Percentiles rank a stretch among this genome's conserved stretches.
phyloP scores from a whole-genome alignment of 164 flowering plant genomes.

The grape (Vitis vinifera) region DNA sequence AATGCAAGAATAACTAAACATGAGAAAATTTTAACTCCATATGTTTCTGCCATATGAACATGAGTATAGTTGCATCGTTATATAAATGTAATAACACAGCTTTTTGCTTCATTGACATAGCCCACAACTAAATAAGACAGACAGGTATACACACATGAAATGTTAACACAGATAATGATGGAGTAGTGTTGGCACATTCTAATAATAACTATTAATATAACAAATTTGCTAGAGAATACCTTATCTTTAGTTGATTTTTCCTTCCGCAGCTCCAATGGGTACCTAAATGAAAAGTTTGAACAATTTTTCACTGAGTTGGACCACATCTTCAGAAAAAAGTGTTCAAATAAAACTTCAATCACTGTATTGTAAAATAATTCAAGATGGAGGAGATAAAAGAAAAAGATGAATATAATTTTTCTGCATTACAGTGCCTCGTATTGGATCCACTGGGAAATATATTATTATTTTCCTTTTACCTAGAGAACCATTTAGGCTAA shows the following conservation, averaged over 20 bases:
- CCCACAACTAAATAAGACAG: no score
- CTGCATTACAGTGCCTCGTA: background rate
- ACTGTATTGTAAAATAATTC: background rate
- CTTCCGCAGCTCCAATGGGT: constrained; percentile 93
- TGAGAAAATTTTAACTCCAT: no score
- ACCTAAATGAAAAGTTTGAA: constrained; percentile 43
- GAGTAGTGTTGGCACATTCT: background rate
- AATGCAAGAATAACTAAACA: no score
- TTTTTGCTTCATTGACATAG: no score
- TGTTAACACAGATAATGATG: no score
- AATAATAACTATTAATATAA: background rate
- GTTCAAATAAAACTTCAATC: background rate
- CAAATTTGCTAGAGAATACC: constrained; percentile 39
- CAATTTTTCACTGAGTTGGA: background rate
- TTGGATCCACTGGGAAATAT: no score
- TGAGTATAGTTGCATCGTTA: no score
- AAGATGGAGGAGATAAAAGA: background rate
- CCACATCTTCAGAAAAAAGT: background rate
- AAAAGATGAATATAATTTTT: background rate
- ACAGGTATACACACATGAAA: no score
- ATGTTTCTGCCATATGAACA: no score
- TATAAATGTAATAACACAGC: no score
- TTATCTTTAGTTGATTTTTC: constrained; percentile 81
- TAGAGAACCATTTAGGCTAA: no score
- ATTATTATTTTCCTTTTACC: no score